phyloP scores from a whole-genome alignment of 2,329 filamentous ascomycete genomes.

The Aureobasidium sp. region DNA sequence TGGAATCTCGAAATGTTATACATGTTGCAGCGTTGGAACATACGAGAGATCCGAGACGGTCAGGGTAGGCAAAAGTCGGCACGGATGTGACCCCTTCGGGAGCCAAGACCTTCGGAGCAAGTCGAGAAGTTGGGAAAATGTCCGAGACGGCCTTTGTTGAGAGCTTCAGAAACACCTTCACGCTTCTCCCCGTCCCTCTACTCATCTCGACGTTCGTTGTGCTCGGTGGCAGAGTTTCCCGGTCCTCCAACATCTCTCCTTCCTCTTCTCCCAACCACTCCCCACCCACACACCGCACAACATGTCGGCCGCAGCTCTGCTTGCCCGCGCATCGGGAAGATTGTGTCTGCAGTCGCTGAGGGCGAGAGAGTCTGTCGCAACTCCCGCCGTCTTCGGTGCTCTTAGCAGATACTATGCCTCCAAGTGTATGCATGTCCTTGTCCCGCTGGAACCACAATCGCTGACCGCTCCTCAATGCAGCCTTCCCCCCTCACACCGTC shows the following conservation, averaged over 20 bases:
- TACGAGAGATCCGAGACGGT: neutral
- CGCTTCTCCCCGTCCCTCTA: neutral
- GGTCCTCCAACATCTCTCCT: conserved; percentile 15
- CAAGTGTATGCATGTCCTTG: conserved; percentile 45
- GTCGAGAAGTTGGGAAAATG: neutral
- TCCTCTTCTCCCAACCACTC: conserved; percentile 11
- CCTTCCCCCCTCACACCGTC: conserved; percentile 88
- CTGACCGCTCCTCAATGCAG: conserved; percentile 43
- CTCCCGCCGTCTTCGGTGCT: conserved; percentile 47
- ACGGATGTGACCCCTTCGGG: neutral
- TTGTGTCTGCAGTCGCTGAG: conserved; percentile 29
- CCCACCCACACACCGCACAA: conserved; percentile 19
- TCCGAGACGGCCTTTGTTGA: conserved; percentile 12
- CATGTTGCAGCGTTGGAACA: too few species aligned
- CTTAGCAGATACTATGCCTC: conserved; percentile 60
- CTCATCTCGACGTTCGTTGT: conserved; percentile 6
- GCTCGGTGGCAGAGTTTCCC: conserved; percentile 11
- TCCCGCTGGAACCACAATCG: conserved; percentile 17
- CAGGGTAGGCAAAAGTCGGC: neutral
- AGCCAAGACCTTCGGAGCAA: conserved; percentile 1
- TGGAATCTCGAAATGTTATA: neutral
- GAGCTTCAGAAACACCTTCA: conserved; percentile 1
- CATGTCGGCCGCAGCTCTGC: conserved; percentile 46
- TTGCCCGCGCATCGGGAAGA: conserved; percentile 37
- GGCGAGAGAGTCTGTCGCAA: conserved; percentile 27